phyloP scores from a whole-genome alignment of 768 basidiomycete genomes.

The Boletus rubroflammeus region DNA sequence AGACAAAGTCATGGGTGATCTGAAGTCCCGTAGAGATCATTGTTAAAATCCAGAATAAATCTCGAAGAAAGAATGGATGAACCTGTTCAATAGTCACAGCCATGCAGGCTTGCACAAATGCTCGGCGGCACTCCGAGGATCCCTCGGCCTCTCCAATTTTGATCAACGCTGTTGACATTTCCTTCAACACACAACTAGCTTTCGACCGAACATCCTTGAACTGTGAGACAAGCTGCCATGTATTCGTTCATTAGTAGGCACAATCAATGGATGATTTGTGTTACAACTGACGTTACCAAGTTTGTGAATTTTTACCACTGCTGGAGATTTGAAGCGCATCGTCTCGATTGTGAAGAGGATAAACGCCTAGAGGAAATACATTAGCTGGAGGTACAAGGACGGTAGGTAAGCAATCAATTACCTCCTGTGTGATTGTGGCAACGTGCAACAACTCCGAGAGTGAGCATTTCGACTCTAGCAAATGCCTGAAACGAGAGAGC shows the following conservation, averaged over 20 bases:
- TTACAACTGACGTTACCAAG: slow-evolving; percentile 56
- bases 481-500: slow-evolving; percentile 46
- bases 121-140: slow-evolving; percentile 49
- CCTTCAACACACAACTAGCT: slow-evolving; percentile 49
- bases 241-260: slow-evolving; percentile 4
- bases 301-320: slow-evolving; percentile 70
- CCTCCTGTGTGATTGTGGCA: slow-evolving; percentile 74
- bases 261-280: background rate
- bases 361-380: slow-evolving; percentile 50
- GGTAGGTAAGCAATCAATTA: slow-evolving; percentile 16
- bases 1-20: slow-evolving; percentile 64
- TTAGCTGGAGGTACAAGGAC: background rate
- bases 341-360: slow-evolving; percentile 69
- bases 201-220: slow-evolving; percentile 60
- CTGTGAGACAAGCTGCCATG: slow-evolving; percentile 56
- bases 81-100: slow-evolving; percentile 39
- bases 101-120: slow-evolving; percentile 49
- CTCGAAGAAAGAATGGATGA: slow-evolving; percentile 1
- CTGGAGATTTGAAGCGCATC: slow-evolving; percentile 65
- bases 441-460: slow-evolving; percentile 65
- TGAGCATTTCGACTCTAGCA: slow-evolving; percentile 37
- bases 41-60: background rate
- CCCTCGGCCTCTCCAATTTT: slow-evolving; percentile 51
- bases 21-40: slow-evolving; percentile 21
- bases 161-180: slow-evolving; percentile 52